Base-by-base conservation (phyloP, 2,329 filamentous ascomycete species). In the Fusarium albidum region DNA sequence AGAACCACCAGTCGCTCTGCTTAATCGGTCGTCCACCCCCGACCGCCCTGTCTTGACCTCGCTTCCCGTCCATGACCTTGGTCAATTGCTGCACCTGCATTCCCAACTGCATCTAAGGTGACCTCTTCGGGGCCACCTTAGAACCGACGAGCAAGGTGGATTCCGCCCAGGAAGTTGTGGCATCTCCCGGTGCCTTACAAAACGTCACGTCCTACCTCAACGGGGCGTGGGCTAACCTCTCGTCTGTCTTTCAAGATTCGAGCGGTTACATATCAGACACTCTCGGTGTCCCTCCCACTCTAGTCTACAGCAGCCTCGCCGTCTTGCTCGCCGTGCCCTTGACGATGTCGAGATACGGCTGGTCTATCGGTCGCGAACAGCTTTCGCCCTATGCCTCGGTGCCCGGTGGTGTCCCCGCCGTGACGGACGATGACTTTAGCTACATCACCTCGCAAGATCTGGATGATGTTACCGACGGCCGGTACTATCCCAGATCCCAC, bases 391-490 rank as follows among this genome's bases (percentile, higher is more conserved):
- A 79, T 64, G 72, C 73, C 52, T 80, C 81, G 28, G 68, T 74
- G 53, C 71, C 75, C 31, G 77, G 76, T 38, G 77, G 79, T 34
- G 73, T 80, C 9, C 83, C 86, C 27, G 81, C 86, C 60, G 86
- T 93, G 54, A 89, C 85, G 64, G 88, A 92, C 63, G 84, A 88
- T 28, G 90, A 93, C 75, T 94, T 87, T 72, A 88, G 85, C 69
- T 93, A 94, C 77, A 92, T 93, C 69, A 92, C 89, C n/a, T 86
- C 87, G 25, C 85, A 90, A 66, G 89, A 93, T 66, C 72, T 92
- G 32, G 79, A 84, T 55, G 73, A 77, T 68, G 69, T 68, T 56
- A 69, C 61, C 56, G 66, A 72, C 66, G 59, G 21, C 21, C 70
- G 66, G n/a, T 79, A 81, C 57, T 75, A 79, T 51, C 72, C 76